Base-by-base conservation (phyloP, 139 green algal species). In the Desmodesmus armatus region DNA sequence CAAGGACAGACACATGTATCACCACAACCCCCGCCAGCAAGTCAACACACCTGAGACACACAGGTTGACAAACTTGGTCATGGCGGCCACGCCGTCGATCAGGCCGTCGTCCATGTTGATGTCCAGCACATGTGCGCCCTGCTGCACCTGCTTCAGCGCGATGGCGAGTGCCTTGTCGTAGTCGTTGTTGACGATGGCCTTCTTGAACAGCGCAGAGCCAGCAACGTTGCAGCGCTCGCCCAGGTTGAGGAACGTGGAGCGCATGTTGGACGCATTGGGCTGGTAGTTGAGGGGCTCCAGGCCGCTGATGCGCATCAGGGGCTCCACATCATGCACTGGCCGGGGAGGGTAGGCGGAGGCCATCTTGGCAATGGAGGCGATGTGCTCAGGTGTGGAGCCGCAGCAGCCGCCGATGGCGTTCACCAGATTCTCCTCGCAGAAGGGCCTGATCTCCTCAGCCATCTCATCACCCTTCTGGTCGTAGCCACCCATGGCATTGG, bases 71-170 rank as follows among this genome's bases (percentile, higher is more conserved):
- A 98, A 99, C 70, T 94, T 94, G 6, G 94, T 98, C 97, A 99
- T 99, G 66, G 97, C 97, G 0, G 91, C 78, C 47, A 98, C 94
- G 53, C 95, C 97, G 13, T 99, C 97, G 47, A 99, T 98, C 84
- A 99, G 88, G 6, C 97, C 97, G 66, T 99, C 97, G 78, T 99
- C 97, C 94, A 99, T 98, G 90, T 99, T 99, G 93, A 99, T 98
- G 92, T 99, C 97, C 85, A 99, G 93, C 73, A 99, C 89, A 79
- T 99, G 79, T 0, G 97, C 96, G 11, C 94, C 94, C 80, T 96
- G 89, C 85, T 94, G 85, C 67, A 94, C 92, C 92, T 99, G 96
- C 89, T 96, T 94, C 35, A 97, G 84, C 2, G 95, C 96, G 74
- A 99, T 99, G 74, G 81, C 76, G n/a, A 95, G 82, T 3, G 97